phyloP scores from a whole-genome alignment of 441 rosid species.

The Lepidium campestre region DNA sequence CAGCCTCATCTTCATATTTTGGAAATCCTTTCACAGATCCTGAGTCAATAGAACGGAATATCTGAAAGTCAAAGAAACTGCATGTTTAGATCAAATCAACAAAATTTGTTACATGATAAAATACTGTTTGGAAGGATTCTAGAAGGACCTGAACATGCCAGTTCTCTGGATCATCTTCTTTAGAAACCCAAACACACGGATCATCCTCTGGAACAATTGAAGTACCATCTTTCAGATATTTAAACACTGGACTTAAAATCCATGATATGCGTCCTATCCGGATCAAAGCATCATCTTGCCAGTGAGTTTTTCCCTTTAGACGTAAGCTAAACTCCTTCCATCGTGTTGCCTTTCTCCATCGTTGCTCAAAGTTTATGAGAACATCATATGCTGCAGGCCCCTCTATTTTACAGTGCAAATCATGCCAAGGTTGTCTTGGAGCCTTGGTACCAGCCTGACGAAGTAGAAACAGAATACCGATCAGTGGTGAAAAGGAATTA shows the following conservation, averaged over 20 bases:
- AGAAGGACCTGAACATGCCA: slow-evolving; percentile 93
- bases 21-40: slow-evolving; percentile 93
- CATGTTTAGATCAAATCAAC: neutral
- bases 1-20: slow-evolving; percentile 35
- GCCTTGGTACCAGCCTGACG: slow-evolving; percentile 57
- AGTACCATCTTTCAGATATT: slow-evolving; percentile 33
- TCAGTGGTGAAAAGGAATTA: neutral
- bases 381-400: slow-evolving; percentile 97
- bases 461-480: neutral
- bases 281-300: slow-evolving; percentile 77
- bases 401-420: slow-evolving; percentile 78
- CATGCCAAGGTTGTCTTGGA: slow-evolving; percentile 98
- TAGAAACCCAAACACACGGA: slow-evolving; percentile 41
- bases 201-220: slow-evolving; percentile 64
- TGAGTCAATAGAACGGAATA: slow-evolving; percentile 88
- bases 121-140: neutral
- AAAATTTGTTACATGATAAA: neutral
- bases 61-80: slow-evolving; percentile 36
- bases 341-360: slow-evolving; percentile 78
- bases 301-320: slow-evolving; percentile 49
- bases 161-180: slow-evolving; percentile 59
- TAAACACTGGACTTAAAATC: slow-evolving; percentile 62
- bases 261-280: slow-evolving; percentile 83
- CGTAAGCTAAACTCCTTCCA: slow-evolving; percentile 64
- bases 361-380: slow-evolving; percentile 92